phyloP scores from a whole-genome alignment of 352 stramenopile genomes.

The Heterotrichella gracilis region DNA sequence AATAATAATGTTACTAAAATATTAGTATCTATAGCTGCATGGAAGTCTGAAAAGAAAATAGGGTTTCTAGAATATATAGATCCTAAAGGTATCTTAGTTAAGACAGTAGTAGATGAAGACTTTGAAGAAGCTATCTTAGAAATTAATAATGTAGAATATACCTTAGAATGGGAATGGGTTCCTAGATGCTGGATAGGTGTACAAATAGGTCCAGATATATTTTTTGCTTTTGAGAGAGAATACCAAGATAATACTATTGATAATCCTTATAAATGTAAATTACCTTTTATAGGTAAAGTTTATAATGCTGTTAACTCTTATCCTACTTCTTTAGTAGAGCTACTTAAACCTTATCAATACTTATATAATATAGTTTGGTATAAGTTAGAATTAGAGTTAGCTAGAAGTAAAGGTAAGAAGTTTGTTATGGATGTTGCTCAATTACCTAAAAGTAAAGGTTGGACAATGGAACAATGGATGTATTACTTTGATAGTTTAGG shows the following conservation, averaged over 20 bases:
- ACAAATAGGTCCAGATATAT: slow-evolving; percentile 4
- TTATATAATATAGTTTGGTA: slow-evolving; percentile 11
- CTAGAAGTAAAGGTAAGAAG: background rate
- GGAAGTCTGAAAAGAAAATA: slow-evolving; percentile 9
- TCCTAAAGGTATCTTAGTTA: background rate
- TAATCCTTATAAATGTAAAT: slow-evolving; percentile 12
- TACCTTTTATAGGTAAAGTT: background rate
- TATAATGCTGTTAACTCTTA: slow-evolving; percentile 7
- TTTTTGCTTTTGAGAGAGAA: slow-evolving; percentile 7
- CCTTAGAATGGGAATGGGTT: slow-evolving; percentile 8
- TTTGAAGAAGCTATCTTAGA: background rate
- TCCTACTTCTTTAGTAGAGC: background rate
- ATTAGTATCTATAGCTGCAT: background rate
- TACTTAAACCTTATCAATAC: slow-evolving; percentile 12
- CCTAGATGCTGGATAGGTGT: background rate
- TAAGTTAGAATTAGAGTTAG: slow-evolving; percentile 9
- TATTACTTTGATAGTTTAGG: background rate
- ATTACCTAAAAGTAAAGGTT: slow-evolving; percentile 7
- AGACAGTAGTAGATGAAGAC: background rate
- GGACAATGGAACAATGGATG: background rate
- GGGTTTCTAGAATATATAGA: slow-evolving; percentile 8
- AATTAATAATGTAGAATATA: slow-evolving; percentile 9
- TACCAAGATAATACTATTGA: slow-evolving; percentile 10
- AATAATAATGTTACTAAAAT: background rate
- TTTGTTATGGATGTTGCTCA: slow-evolving; percentile 6